Evolutionary conservation across 768 basidiomycete species (phyloP).

Genomic region (Leccinum variicolor): DNA sequence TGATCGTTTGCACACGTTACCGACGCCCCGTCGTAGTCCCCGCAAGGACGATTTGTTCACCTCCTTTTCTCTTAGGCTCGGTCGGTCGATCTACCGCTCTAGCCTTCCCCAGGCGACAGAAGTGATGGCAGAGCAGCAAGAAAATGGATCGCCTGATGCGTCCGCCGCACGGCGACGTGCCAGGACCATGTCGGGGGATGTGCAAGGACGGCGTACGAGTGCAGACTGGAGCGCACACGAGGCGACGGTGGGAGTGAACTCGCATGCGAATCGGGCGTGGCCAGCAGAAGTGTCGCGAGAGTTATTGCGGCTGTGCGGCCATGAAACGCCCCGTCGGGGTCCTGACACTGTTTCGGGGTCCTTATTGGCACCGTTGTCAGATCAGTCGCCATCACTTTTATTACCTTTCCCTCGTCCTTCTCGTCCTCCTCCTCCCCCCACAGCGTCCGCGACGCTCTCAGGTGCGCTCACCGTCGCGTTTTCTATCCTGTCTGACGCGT

Average conservation of each 20-base stretch:
- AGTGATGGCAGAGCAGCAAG: slow-evolving; percentile 9
- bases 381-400: slow-evolving; percentile 25
- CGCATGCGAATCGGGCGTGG: slow-evolving; percentile 42
- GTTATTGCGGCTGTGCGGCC: slow-evolving; percentile 48
- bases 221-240: slow-evolving; percentile 56
- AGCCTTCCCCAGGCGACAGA: slow-evolving; percentile 28
- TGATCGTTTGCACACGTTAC: slow-evolving; percentile 25
- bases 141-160: not conserved
- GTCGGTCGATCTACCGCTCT: slow-evolving; percentile 24
- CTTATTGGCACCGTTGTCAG: slow-evolving; percentile 1
- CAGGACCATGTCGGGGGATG: slow-evolving; percentile 34
- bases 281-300: slow-evolving; percentile 57
- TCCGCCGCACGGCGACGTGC: slow-evolving; percentile 18
- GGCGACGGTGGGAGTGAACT: slow-evolving; percentile 35
- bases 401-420: slow-evolving; percentile 30
- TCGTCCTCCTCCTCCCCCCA: slow-evolving; percentile 12
- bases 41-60: slow-evolving; percentile 20
- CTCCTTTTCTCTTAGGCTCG: slow-evolving; percentile 25
- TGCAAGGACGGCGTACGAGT: slow-evolving; percentile 44
- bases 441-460: slow-evolving; percentile 26
- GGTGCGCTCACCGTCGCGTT: slow-evolving; percentile 11
- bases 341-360: slow-evolving; percentile 24
- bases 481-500: not conserved
- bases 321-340: slow-evolving; percentile 1
- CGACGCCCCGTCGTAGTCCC: slow-evolving; percentile 9